Evolutionary conservation across 495 filamentous ascomycete genomes (phyloP).

Genomic region (Pyronema domesticum): DNA sequence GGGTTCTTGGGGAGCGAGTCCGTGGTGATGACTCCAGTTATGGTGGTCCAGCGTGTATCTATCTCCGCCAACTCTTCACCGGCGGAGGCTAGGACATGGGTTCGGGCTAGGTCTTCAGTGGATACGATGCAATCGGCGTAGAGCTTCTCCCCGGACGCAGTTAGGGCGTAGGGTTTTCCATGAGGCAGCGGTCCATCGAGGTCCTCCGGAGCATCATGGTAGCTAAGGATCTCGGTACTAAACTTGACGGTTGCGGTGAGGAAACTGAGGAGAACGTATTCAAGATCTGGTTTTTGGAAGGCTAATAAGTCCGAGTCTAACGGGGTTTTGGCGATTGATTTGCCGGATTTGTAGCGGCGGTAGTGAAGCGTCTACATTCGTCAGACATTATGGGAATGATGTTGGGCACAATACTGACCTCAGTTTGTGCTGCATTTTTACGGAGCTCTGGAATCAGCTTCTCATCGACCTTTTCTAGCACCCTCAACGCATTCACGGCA

Average conservation of each 20-base stretch:
- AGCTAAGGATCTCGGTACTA: background rate
- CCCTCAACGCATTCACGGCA: background rate
- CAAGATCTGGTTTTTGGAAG: background rate
- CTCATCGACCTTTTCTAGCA: background rate
- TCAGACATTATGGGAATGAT: background rate
- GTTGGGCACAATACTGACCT: background rate
- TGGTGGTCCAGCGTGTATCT: background rate
- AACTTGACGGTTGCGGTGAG: background rate
- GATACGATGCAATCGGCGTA: constrained; percentile 7
- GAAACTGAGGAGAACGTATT: background rate
- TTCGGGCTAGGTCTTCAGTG: background rate
- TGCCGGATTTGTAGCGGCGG: constrained; percentile 2
- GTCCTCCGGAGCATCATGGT: constrained; percentile 4
- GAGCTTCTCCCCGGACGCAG: constrained; percentile 1
- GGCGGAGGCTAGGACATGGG: background rate
- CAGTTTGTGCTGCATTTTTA: background rate
- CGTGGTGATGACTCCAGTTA: background rate
- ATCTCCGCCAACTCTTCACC: background rate
- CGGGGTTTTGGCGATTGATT: background rate
- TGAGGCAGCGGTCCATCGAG: constrained; percentile 4
- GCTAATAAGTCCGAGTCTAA: background rate
- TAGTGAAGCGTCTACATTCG: constrained; percentile 1
- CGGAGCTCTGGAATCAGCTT: background rate
- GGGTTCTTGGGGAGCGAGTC: background rate
- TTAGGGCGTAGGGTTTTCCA: constrained; percentile 1